Base-by-base conservation (phyloP, 2,329 filamentous ascomycete genomes). In the Nannizziopsis barbatae region DNA sequence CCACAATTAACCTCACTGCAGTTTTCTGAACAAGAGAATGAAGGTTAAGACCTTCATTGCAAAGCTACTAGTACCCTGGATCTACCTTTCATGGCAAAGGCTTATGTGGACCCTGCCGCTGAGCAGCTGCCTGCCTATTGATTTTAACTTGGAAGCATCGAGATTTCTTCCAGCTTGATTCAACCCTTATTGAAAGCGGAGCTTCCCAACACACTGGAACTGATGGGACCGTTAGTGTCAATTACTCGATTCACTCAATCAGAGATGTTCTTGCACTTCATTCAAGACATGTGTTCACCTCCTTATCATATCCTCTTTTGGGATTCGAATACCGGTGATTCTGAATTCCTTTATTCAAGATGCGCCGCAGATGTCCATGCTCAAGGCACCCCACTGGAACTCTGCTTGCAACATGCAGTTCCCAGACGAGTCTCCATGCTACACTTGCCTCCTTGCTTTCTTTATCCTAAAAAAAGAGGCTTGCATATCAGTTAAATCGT, bases 1-100 rank as follows among this genome's bases (percentile, higher is more conserved):
- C 30, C 17, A 18, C 45, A 33, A 38, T 42, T 14, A 50, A 32
- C 14, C 36, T 46, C 32, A 32, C 35, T 51, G 36, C 42, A 45
- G 39, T 33, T 45, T 22, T 43, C 48, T 6, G 6, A 33, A 50
- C 14, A 46, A 14, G 20, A 31, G 18, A 31, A 40, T 48, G 45
- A 37, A 40, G 12, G n/a, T 32, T 33, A 8, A 36, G n/a, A 17
- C 5, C 5, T 6, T 11, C 27, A 14, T 33, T 32, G 36, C n/a
- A 46, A n/a, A 42, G 22, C 39, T 3, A 18, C 18, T 18, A 30
- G 36, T 3, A 8, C 42, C 22, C 14, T 11, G 42, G n/a, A 18
- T n/a, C 32, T 33, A 9, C 32, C n/a, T 31, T 31, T 44, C 42
- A 18, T 33, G 14, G 22, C 14, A n/a, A n/a, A n/a, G n/a, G n/a